Evolutionary conservation across 2,329 filamentous ascomycete species (phyloP), one percentile per base, ranked within the genome.

Genomic region (Alternaria sp.): DNA sequence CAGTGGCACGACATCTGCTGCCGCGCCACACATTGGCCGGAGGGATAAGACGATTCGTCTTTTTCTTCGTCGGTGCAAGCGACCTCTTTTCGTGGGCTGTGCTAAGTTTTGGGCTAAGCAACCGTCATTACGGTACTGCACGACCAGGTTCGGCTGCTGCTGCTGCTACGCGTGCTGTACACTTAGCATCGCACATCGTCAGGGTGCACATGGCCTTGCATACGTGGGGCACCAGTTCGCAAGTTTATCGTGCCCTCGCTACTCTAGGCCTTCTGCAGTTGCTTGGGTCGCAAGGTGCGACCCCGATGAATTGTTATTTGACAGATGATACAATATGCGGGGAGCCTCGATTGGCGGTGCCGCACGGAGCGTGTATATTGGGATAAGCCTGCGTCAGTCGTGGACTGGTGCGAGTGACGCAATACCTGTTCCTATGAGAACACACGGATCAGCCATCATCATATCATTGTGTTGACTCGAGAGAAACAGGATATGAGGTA

Each of bases 1-100:
- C 63, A 53, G 65, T 61, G 66, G 61, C 45, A 59, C 63, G 62
- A 67, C 61, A 64, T 41, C 49, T 67, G 65, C 60, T 59, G 31
- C 44, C 3, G 57, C 45, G 42, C 49, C 42, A 49, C 45, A 37
- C 42, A 55, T 34, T 37, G 54, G 44, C 52, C 14, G 41, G 54
- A 44, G 40, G 58, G 58, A 52, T 54, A 56, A 63, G 48, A 54
- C 54, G 56, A 62, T 46, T 28, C 54, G 40, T 61, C 58, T 45
- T 34, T 34, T 41, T 49, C 40, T 33, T 46, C 33, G 34, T 23
- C 41, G 31, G n/a, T 21, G 13, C 42, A 53, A 52, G 56, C 60
- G 31, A 24, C 23, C 33, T 21, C 21, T 39, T 50, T 48, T 37
- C 45, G n/a, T 31, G 23, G 34, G 29, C 13, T 11, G 37, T 53